These are phyloP conservation scores for Lentinula novae-zelandiae DNA, from an alignment of 1,284 basidiomycete genomes.

Conservation along the genomic window DNA sequence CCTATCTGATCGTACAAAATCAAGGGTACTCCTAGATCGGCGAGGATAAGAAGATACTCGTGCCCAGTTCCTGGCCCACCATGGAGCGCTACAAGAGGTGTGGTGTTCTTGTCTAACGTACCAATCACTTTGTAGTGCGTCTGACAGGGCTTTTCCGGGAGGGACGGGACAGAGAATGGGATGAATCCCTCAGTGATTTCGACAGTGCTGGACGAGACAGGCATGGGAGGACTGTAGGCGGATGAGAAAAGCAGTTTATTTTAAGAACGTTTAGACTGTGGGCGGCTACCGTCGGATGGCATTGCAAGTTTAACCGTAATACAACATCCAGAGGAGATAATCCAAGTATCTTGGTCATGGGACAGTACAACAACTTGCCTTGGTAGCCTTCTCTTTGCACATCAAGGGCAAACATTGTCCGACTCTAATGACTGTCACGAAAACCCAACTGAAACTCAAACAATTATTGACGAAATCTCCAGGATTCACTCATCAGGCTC, in stretches of 20 bases:
- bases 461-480: no score
- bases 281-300: not conserved
- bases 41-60: slow-evolving; percentile 33
- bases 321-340: no score
- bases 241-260: not conserved
- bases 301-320: not conserved
- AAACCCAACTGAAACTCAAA: no score
- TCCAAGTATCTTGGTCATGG: no score
- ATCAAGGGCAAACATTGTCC: no score
- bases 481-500: no score
- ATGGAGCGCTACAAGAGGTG: slow-evolving; percentile 41
- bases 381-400: no score
- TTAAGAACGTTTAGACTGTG: not conserved
- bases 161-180: not conserved
- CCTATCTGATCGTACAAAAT: slow-evolving; percentile 50
- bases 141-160: slow-evolving; percentile 3
- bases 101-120: not conserved
- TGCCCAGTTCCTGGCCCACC: slow-evolving; percentile 40
- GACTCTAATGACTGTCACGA: no score
- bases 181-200: not conserved
- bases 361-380: no score
- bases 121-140: slow-evolving; percentile 8
- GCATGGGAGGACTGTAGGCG: not conserved
- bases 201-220: not conserved
- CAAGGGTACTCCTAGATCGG: slow-evolving; percentile 35